Conservation (phyloP, 2,329 filamentous ascomycete species). For the Monosporascus sp. region DNA sequence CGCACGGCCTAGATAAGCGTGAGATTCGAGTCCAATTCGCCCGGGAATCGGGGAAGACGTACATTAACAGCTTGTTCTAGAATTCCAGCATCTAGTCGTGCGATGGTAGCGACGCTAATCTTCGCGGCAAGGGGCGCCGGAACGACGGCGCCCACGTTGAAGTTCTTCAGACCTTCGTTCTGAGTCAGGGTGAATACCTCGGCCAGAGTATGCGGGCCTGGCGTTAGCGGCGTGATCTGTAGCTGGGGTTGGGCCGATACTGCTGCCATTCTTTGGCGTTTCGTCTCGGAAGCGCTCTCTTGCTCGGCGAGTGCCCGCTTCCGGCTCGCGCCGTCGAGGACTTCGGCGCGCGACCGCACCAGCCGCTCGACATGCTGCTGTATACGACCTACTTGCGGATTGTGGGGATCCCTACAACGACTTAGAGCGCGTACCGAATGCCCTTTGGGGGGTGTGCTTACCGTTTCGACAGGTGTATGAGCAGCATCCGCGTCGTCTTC, state of each 20-base stretch:
- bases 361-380: slow-evolving; percentile 83
- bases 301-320: slow-evolving; percentile 74
- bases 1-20: slow-evolving; percentile 42
- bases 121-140: slow-evolving; percentile 70
- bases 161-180: slow-evolving; percentile 67
- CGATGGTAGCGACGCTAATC: slow-evolving; percentile 75
- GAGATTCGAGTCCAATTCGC: neutral
- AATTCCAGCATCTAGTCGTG: slow-evolving; percentile 62
- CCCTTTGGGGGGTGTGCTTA: slow-evolving; percentile 31
- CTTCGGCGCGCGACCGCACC: slow-evolving; percentile 69
- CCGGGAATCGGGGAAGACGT: slow-evolving; percentile 27
- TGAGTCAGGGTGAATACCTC: slow-evolving; percentile 83
- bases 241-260: slow-evolving; percentile 37
- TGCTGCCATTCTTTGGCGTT: slow-evolving; percentile 67
- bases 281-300: slow-evolving; percentile 70
- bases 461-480: slow-evolving; percentile 79
- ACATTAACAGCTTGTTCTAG: slow-evolving; percentile 70
- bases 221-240: slow-evolving; percentile 64
- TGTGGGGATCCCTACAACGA: slow-evolving; percentile 65
- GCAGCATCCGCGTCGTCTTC: slow-evolving; percentile 78
- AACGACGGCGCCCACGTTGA: slow-evolving; percentile 72
- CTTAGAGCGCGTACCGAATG: slow-evolving; percentile 17
- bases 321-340: slow-evolving; percentile 70
- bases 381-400: slow-evolving; percentile 70
- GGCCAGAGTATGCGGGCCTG: slow-evolving; percentile 72